A percentile compares a stretch with the other conserved stretches of the same genome.
These are phyloP conservation scores for Odontarrhena argentea DNA, from an alignment of 345 rosid species.

Conservation along the genomic window DNA sequence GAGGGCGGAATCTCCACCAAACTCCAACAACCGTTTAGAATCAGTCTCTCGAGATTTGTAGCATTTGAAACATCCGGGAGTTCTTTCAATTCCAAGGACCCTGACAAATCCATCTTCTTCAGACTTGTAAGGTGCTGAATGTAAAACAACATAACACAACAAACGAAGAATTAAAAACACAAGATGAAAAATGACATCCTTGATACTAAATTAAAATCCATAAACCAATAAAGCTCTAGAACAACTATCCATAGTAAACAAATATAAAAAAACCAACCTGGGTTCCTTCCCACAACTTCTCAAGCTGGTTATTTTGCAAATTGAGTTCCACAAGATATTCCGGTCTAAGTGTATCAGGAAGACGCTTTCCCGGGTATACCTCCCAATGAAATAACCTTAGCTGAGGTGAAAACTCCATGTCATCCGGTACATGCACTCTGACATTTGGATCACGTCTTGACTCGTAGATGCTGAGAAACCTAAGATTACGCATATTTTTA, in stretches of 20 bases:
- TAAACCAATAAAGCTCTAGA: no score
- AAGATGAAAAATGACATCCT: background rate
- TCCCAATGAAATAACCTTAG: slow-evolving; percentile 27
- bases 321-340: slow-evolving; percentile 25
- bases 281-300: slow-evolving; percentile 29
- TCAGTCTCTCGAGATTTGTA: slow-evolving; percentile 6
- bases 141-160: slow-evolving; percentile 13
- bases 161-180: background rate
- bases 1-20: slow-evolving; percentile 12
- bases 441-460: background rate
- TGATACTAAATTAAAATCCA: no score
- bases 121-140: slow-evolving; percentile 27
- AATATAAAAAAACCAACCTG: slow-evolving; percentile 10
- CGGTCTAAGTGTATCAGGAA: slow-evolving; percentile 18
- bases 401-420: slow-evolving; percentile 10
- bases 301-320: slow-evolving; percentile 1
- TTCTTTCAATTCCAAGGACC: slow-evolving; percentile 1
- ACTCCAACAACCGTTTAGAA: slow-evolving; percentile 14
- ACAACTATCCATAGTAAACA: background rate
- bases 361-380: slow-evolving; percentile 20
- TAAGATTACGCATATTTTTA: slow-evolving; percentile 29
- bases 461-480: slow-evolving; percentile 21
- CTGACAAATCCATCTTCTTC: slow-evolving; percentile 6
- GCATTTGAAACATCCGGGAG: slow-evolving; percentile 32
- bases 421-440: background rate